Conservation (phyloP, 1,284 basidiomycete genomes). For the Moesziomyces aphidis region DNA sequence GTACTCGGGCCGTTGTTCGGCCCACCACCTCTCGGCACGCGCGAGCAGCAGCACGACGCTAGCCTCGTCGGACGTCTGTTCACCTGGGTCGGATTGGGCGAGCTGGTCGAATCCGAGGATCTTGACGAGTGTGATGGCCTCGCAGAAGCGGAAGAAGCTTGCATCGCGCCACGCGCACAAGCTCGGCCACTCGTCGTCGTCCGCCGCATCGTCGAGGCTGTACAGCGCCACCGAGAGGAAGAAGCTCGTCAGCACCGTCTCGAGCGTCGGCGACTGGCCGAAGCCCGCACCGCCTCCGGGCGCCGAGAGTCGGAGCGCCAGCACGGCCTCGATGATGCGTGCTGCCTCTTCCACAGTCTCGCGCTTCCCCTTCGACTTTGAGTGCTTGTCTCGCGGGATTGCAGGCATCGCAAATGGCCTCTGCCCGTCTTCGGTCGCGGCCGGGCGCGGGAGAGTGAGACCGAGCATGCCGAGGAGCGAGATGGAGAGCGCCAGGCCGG, state of each 20-base stretch:
- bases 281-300: slow-evolving; percentile 27
- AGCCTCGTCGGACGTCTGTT: slow-evolving; percentile 10
- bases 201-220: slow-evolving; percentile 21
- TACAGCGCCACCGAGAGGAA: slow-evolving; percentile 47
- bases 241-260: slow-evolving; percentile 39
- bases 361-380: neutral
- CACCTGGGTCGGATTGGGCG: neutral
- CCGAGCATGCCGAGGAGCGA: slow-evolving; percentile 44
- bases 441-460: slow-evolving; percentile 8
- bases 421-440: neutral
- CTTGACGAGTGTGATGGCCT: slow-evolving; percentile 53
- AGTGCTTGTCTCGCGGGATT: slow-evolving; percentile 4
- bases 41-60: slow-evolving; percentile 42
- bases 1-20: slow-evolving; percentile 17
- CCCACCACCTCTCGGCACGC: slow-evolving; percentile 51
- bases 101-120: slow-evolving; percentile 40
- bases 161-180: slow-evolving; percentile 33
- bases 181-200: slow-evolving; percentile 7
- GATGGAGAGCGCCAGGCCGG: slow-evolving; percentile 50
- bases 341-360: neutral
- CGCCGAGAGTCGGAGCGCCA: slow-evolving; percentile 15
- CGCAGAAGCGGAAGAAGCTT: slow-evolving; percentile 42
- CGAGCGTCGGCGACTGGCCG: slow-evolving; percentile 36
- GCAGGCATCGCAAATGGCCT: slow-evolving; percentile 24
- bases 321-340: slow-evolving; percentile 17